Evolutionary conservation across 2,329 filamentous ascomycete species (phyloP).

Genomic region (Ambrosiella xylebori): DNA sequence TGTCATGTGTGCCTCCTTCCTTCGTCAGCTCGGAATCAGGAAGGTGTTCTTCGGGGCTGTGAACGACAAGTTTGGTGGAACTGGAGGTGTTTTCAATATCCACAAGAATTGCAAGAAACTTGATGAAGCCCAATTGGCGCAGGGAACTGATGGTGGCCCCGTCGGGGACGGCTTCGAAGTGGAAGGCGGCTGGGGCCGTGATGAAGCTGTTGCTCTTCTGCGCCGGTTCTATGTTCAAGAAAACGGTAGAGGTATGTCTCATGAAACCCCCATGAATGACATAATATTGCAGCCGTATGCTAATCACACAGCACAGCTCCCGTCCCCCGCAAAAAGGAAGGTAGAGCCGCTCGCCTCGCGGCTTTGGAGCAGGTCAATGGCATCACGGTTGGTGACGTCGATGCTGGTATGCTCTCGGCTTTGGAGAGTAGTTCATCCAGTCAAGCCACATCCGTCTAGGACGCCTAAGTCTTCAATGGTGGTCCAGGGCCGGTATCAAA

Average conservation of each 20-base stretch:
- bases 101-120: constrained; percentile 29
- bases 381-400: constrained; percentile 12
- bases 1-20: constrained; percentile 91
- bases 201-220: constrained; percentile 84
- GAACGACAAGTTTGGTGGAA: constrained; percentile 95
- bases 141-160: constrained; percentile 40
- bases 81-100: constrained; percentile 78
- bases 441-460: not conserved
- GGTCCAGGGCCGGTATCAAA: not conserved
- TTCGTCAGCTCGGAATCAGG: constrained; percentile 74
- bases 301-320: constrained; percentile 7
- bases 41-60: constrained; percentile 88
- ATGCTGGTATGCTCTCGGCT: constrained; percentile 11
- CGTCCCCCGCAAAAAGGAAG: constrained; percentile 14
- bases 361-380: constrained; percentile 13
- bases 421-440: constrained; percentile 6
- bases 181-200: constrained; percentile 71
- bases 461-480: not conserved
- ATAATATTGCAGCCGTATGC: too few species aligned
- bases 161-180: constrained; percentile 68
- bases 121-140: constrained; percentile 8
- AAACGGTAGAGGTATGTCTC: constrained; percentile 62
- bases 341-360: constrained; percentile 13
- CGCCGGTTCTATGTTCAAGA: constrained; percentile 95
- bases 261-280: not conserved